Base-by-base conservation (phyloP, 495 filamentous ascomycete genomes). In the Xylaria longipes region DNA sequence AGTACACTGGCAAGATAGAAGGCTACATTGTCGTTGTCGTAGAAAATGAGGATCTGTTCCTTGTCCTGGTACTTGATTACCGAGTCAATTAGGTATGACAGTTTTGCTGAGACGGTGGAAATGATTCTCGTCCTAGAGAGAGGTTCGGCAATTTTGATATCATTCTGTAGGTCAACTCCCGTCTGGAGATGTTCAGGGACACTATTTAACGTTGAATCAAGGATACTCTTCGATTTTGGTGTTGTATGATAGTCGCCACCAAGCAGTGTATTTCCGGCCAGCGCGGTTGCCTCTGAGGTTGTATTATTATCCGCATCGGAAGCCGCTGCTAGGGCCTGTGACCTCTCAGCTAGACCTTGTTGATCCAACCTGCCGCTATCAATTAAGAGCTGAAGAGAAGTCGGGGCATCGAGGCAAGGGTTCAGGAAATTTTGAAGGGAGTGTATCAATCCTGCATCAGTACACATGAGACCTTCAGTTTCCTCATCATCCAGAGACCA, bases 21-120 rank as follows among this genome's bases (percentile, higher is more conserved):
- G 0, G 95, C 94, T 5, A 92, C 85, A 75, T 96, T 94, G 64
- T 94, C 90, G 65, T 91, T 91, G 67, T 97, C 95, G 81, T 97
- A 97, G 77, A 98, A 98, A 29, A 98, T 87, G 52, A 98, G 87
- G 35, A 95, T 97, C 76, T 98, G 97, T 70, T 97, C 94, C 1
- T 85, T 76, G 7, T 84, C 77, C 54, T 97, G 88, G 62, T 93
- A 83, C 60, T 87, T 81, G 3, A 89, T 74, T 15, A 98, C 88
- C 65, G 86, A 83, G 67, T 94, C 90, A 11, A 97, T 80, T 2
- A 98, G 85, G 73, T 98, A 97, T 3, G 91, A 94, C 3, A 98
- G 83, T 80, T 98, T 98, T 0, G 91, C 90, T 0, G 95, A 98
- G 1, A 92, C 87, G 0, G 94, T 97, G 9, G 93, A 94, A 63